Conservation (phyloP, 2,329 filamentous ascomycete species). For the Monosporascus sp. region DNA sequence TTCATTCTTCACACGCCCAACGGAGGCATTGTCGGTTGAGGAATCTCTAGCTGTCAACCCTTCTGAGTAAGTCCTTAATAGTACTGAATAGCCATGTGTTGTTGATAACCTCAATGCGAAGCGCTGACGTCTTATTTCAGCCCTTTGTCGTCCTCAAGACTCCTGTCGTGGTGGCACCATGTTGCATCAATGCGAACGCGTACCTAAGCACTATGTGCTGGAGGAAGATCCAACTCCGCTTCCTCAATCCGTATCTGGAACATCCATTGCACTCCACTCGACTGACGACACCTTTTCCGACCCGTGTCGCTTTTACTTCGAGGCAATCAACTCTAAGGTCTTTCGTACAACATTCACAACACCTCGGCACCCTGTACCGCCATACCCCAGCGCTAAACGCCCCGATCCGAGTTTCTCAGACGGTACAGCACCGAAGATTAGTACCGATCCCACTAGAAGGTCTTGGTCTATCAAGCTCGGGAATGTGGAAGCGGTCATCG, state of each 20-base stretch:
- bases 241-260: background rate
- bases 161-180: conserved; percentile 11
- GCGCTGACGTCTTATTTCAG: no score
- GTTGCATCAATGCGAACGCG: conserved; percentile 17
- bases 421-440: conserved; percentile 22
- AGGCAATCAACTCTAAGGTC: conserved; percentile 55
- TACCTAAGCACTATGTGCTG: conserved; percentile 21
- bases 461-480: conserved; percentile 41
- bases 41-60: no score
- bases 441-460: conserved; percentile 26
- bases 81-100: no score
- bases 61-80: no score
- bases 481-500: conserved; percentile 47
- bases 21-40: no score
- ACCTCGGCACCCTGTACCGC: conserved; percentile 55
- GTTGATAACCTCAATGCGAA: no score
- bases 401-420: conserved; percentile 32
- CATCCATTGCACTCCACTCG: conserved; percentile 37
- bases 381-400: conserved; percentile 55
- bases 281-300: conserved; percentile 27
- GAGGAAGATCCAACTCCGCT: conserved; percentile 5
- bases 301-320: conserved; percentile 55
- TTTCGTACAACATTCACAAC: conserved; percentile 66
- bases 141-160: no score
- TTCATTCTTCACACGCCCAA: no score